Conservation (phyloP, 2,329 filamentous ascomycete genomes). For the Pestalotiopsis sp. region DNA sequence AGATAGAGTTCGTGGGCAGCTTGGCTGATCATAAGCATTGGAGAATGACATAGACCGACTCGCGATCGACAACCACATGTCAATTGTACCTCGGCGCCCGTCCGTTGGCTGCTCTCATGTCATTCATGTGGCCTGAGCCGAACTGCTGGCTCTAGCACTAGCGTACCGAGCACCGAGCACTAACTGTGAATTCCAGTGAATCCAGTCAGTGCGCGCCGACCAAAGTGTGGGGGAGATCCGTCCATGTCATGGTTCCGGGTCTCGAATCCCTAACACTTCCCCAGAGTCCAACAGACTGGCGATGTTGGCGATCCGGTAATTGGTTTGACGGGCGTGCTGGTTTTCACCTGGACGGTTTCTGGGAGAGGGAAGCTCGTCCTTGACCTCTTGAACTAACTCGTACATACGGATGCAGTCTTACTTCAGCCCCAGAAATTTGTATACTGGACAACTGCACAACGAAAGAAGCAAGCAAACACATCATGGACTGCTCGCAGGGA, state of each 20-base stretch:
- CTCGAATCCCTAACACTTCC: not conserved
- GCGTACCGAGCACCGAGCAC: not conserved
- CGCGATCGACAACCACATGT: conserved; percentile 24
- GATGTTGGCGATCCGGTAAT: not conserved
- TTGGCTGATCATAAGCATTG: not conserved
- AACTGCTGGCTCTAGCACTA: not conserved
- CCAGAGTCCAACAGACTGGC: not conserved
- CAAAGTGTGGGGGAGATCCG: not conserved
- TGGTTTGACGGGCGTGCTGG: not conserved
- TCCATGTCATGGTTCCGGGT: not conserved
- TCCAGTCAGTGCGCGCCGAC: not conserved
- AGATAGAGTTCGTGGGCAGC: not conserved
- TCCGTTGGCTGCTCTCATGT: conserved; percentile 16
- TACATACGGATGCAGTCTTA: no score
- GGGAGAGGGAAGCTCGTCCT: no score
- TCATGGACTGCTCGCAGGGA: no score
- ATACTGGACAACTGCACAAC: no score
- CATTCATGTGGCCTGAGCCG: conserved; percentile 17
- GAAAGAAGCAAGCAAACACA: no score
- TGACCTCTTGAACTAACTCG: no score
- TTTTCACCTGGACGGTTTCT: no score
- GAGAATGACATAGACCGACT: conserved; percentile 10
- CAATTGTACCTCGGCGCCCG: conserved; percentile 31
- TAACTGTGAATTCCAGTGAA: not conserved
- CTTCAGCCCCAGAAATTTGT: no score